Percentiles rank a stretch among this genome's conserved stretches.
Conservation (phyloP, 2,329 filamentous ascomycete species). For the Arthroderma sp. region DNA sequence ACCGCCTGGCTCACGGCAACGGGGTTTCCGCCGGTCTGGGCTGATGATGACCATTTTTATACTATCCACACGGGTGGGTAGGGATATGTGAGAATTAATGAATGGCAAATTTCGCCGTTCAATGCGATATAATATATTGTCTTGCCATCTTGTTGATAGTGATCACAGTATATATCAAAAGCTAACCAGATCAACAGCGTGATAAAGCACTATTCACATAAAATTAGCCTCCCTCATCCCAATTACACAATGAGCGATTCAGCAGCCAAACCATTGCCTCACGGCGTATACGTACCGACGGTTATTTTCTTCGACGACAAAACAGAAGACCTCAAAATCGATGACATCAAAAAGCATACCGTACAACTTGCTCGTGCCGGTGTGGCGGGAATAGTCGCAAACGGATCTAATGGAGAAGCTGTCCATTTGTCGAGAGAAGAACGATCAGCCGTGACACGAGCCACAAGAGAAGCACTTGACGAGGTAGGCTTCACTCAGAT, state of each 20-base stretch:
- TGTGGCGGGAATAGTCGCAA: slow-evolving; percentile 67
- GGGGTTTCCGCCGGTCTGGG: neutral
- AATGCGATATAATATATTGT: too few relatives aligned
- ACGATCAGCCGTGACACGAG: slow-evolving; percentile 59
- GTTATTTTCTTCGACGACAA: slow-evolving; percentile 80
- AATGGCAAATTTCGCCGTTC: too few relatives aligned
- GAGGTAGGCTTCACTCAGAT: slow-evolving; percentile 60
- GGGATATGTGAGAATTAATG: neutral
- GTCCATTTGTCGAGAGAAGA: slow-evolving; percentile 69
- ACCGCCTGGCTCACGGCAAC: too few relatives aligned
- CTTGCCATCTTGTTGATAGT: too few relatives aligned
- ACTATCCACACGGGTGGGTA: neutral
- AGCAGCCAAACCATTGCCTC: neutral
- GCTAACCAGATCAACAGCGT: too few relatives aligned
- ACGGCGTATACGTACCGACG: slow-evolving; percentile 7
- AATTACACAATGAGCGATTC: neutral
- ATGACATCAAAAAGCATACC: slow-evolving; percentile 66
- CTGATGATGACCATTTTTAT: neutral
- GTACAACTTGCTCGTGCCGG: slow-evolving; percentile 63
- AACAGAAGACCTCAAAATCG: slow-evolving; percentile 72
- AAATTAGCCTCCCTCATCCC: neutral
- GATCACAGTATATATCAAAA: too few relatives aligned
- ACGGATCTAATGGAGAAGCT: slow-evolving; percentile 85
- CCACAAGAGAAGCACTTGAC: slow-evolving; percentile 69
- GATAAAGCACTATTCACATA: neutral